phyloP scores from a whole-genome alignment of 192 early-diverging fungal genomes.

The Backusella sp. region DNA sequence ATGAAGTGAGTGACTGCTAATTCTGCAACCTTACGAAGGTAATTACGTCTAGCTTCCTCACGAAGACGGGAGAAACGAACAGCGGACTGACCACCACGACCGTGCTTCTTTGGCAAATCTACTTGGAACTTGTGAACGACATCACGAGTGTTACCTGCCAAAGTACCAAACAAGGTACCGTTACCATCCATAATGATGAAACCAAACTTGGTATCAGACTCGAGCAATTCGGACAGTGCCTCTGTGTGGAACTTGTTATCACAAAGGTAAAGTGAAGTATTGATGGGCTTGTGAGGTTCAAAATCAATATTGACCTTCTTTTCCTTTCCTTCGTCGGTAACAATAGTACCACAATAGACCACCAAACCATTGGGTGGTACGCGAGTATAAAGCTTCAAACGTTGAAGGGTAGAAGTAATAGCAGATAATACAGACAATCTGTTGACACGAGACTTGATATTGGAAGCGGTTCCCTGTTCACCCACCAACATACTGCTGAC shows the following conservation, averaged over 20 bases:
- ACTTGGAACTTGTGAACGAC: constrained; percentile 93
- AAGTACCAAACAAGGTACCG: constrained; percentile 90
- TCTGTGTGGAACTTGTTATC: constrained; percentile 99
- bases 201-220: constrained; percentile 94
- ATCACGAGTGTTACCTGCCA: constrained; percentile 94
- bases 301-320: constrained; percentile 99
- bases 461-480: constrained; percentile 99
- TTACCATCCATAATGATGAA: constrained; percentile 99
- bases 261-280: constrained; percentile 96
- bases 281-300: constrained; percentile 99
- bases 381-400: constrained; percentile 88
- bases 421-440: constrained; percentile 94
- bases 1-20: constrained; percentile 95
- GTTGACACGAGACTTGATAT: constrained; percentile 99
- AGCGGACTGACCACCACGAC: constrained; percentile 99
- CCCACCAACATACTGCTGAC: constrained; percentile 92
- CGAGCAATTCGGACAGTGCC: constrained; percentile 86
- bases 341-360: constrained; percentile 91
- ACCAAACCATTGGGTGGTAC: constrained; percentile 96
- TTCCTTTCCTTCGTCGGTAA: constrained; percentile 99
- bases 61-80: constrained; percentile 99
- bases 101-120: constrained; percentile 99
- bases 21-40: constrained; percentile 98
- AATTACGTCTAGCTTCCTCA: constrained; percentile 98
- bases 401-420: constrained; percentile 96